Conservation (phyloP, 768 basidiomycete genomes). For the Leccinum variicolor region DNA sequence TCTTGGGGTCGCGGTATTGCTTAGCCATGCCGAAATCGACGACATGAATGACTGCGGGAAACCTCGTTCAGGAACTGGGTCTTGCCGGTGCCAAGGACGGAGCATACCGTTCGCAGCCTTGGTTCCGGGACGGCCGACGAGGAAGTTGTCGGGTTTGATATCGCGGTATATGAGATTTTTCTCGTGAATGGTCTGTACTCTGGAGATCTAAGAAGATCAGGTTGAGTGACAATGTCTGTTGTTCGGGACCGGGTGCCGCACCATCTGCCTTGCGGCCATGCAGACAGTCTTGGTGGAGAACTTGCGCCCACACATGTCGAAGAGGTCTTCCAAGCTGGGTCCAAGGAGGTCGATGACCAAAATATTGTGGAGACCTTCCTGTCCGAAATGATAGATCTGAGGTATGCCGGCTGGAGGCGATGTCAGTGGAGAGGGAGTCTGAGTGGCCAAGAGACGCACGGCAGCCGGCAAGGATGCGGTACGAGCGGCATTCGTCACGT, state of each 20-base stretch:
- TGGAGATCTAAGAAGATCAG: slow-evolving; percentile 59
- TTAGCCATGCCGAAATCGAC: slow-evolving; percentile 99
- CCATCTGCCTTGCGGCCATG: slow-evolving; percentile 99
- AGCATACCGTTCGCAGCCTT: slow-evolving; percentile 76
- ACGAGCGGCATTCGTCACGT: slow-evolving; percentile 97
- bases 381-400: slow-evolving; percentile 99
- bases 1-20: slow-evolving; percentile 98
- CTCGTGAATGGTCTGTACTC: slow-evolving; percentile 98
- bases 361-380: slow-evolving; percentile 97
- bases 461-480: slow-evolving; percentile 86
- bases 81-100: background rate
- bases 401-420: slow-evolving; percentile 81
- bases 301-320: slow-evolving; percentile 98
- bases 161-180: slow-evolving; percentile 99
- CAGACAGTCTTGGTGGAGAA: slow-evolving; percentile 98
- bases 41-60: slow-evolving; percentile 70
- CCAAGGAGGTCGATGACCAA: slow-evolving; percentile 98
- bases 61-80: background rate
- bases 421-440: slow-evolving; percentile 7
- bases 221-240: slow-evolving; percentile 2
- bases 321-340: slow-evolving; percentile 94
- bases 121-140: slow-evolving; percentile 91
- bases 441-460: slow-evolving; percentile 50
- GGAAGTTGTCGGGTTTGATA: slow-evolving; percentile 99
- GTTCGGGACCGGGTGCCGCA: slow-evolving; percentile 31